Percentiles rank a stretch among this genome's conserved stretches.
Evolutionary conservation across 148 eudicot species (phyloP).

Genomic region (Nepenthes gracilis): DNA sequence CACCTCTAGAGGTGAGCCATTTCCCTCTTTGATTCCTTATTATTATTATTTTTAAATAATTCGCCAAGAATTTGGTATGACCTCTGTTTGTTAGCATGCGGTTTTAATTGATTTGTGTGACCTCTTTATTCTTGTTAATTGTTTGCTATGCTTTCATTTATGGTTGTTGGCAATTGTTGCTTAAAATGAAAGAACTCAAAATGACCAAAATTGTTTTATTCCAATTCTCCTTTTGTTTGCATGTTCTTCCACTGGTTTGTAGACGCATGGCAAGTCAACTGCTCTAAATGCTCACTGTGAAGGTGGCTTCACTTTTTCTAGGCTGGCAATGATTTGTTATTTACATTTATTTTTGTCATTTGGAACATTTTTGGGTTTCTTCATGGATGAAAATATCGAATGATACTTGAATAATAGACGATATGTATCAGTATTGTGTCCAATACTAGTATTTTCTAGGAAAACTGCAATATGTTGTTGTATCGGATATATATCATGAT

Average conservation of each 20-base stretch:
- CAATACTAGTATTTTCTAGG: no score
- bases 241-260: conserved; percentile 77
- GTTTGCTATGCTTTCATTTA: conserved; percentile 4
- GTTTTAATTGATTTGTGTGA: neutral
- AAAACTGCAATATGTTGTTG: no score
- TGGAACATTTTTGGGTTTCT: conserved; percentile 5
- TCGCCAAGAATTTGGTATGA: neutral
- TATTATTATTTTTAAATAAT: neutral
- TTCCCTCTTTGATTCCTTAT: conserved; percentile 6
- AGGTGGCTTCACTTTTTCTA: conserved; percentile 74
- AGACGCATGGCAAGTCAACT: conserved; percentile 85
- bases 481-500: no score
- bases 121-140: conserved; percentile 6
- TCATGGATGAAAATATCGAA: neutral
- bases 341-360: conserved; percentile 32
- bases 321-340: conserved; percentile 79
- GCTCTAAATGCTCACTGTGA: conserved; percentile 71
- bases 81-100: neutral
- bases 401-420: no score
- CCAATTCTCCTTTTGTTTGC: conserved; percentile 72
- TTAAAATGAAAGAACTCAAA: conserved; percentile 17
- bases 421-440: no score
- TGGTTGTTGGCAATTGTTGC: conserved; percentile 19
- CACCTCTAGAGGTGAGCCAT: conserved; percentile 83
- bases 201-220: conserved; percentile 39